These are phyloP conservation scores for Amanita exitialis DNA, from an alignment of 768 basidiomycete genomes.

Conservation along the genomic window DNA sequence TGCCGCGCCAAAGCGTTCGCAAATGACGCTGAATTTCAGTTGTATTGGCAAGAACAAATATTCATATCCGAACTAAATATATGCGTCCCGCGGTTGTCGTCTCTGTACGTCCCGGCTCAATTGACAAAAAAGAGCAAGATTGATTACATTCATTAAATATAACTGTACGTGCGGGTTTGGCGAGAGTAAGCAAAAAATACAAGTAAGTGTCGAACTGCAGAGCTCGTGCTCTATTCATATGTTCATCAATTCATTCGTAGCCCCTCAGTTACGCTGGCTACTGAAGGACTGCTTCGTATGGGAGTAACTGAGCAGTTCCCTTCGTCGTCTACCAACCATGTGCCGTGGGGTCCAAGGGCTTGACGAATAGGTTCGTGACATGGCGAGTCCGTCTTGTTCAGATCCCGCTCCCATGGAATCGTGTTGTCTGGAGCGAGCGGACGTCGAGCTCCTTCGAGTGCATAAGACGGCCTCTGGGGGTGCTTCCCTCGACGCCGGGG, in stretches of 20 bases:
- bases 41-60: too few species aligned
- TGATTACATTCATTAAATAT: not conserved
- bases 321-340: not conserved
- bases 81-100: too few species aligned
- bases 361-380: not conserved
- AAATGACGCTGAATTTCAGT: too few species aligned
- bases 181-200: not conserved
- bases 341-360: not conserved
- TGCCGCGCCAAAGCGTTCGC: too few species aligned
- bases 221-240: too few species aligned
- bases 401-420: conserved; percentile 1
- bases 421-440: not conserved
- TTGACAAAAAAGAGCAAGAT: not conserved
- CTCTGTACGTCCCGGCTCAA: too few species aligned
- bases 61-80: too few species aligned
- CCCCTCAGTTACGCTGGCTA: not conserved
- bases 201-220: not conserved
- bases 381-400: not conserved
- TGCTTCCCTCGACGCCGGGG: conserved; percentile 2
- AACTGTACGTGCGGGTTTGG: not conserved
- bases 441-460: not conserved
- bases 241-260: not conserved
- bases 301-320: not conserved
- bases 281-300: not conserved
- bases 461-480: not conserved